Percentiles rank a stretch among this genome's conserved stretches.
Conservation (phyloP, 148 eudicot genomes). For the Amaranthus hypochondriacus region DNA sequence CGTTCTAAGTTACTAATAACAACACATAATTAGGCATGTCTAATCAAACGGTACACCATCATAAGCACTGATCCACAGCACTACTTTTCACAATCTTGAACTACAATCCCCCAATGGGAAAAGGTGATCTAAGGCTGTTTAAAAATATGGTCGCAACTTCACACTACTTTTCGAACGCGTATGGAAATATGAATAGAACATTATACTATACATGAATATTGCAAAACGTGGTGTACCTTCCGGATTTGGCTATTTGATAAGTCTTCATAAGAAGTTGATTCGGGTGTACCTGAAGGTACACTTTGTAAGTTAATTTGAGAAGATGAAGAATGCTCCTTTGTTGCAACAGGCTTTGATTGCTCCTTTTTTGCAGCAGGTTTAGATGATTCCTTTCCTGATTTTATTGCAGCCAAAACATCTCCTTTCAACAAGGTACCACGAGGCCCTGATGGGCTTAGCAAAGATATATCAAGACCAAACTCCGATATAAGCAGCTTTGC, state of each 20-base stretch:
- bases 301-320: slow-evolving; percentile 35
- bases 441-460: slow-evolving; percentile 82
- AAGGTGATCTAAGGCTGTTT: not conserved
- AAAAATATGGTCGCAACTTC: not conserved
- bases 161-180: not conserved
- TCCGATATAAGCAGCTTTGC: slow-evolving; percentile 75
- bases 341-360: not conserved
- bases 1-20: no score
- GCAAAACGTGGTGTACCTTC: slow-evolving; percentile 43
- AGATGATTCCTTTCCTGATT: slow-evolving; percentile 62
- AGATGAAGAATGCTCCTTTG: slow-evolving; percentile 34
- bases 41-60: no score
- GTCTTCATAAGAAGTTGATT: slow-evolving; percentile 53
- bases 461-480: slow-evolving; percentile 72
- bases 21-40: no score
- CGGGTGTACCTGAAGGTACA: slow-evolving; percentile 33
- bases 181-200: not conserved
- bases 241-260: slow-evolving; percentile 93
- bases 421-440: slow-evolving; percentile 89
- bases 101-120: no score
- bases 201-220: not conserved
- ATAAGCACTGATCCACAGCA: no score
- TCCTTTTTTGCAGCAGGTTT: slow-evolving; percentile 4
- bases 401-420: slow-evolving; percentile 81
- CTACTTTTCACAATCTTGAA: no score